A percentile compares a stretch with the other conserved stretches of the same genome.
Conservation (phyloP, 2,329 filamentous ascomycete species). For the Fusarium heterosporum region DNA sequence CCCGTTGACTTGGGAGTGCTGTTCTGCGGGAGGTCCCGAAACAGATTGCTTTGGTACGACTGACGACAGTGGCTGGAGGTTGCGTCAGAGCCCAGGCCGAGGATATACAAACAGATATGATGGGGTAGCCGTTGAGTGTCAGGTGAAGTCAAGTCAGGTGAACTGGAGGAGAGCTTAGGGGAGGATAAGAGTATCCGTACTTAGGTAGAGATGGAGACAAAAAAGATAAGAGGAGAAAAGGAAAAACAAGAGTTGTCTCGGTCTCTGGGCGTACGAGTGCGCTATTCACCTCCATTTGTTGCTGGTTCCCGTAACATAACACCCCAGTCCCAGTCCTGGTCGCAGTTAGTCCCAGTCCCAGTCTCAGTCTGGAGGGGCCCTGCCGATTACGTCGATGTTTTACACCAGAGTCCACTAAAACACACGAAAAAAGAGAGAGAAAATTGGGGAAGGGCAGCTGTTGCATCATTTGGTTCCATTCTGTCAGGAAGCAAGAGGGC, state of each 20-base stretch:
- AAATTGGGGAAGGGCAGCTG: slow-evolving; percentile 29
- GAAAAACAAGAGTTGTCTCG: neutral
- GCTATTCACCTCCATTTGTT: neutral
- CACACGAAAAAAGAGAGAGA: slow-evolving; percentile 22
- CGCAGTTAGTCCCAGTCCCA: slow-evolving; percentile 13
- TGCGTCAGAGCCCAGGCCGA: slow-evolving; percentile 35
- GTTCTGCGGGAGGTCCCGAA: slow-evolving; percentile 47
- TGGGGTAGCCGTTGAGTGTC: slow-evolving; percentile 5
- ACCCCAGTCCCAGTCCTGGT: slow-evolving; percentile 10
- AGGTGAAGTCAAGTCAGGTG: neutral
- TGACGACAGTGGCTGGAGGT: slow-evolving; percentile 48
- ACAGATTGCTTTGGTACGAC: slow-evolving; percentile 41
- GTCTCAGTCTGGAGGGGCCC: slow-evolving; percentile 23
- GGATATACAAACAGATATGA: slow-evolving; percentile 1
- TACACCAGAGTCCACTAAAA: slow-evolving; percentile 33
- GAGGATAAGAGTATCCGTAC: neutral
- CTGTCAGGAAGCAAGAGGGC: slow-evolving; percentile 28
- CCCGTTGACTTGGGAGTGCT: slow-evolving; percentile 7
- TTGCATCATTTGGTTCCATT: slow-evolving; percentile 45
- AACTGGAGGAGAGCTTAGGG: neutral
- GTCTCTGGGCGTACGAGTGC: neutral
- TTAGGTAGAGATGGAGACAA: neutral
- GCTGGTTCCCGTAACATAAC: neutral
- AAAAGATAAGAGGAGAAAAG: neutral
- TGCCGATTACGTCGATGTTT: slow-evolving; percentile 42